Conservation (phyloP, 2,329 filamentous ascomycete species). For the Chaetomiaceae sp. region DNA sequence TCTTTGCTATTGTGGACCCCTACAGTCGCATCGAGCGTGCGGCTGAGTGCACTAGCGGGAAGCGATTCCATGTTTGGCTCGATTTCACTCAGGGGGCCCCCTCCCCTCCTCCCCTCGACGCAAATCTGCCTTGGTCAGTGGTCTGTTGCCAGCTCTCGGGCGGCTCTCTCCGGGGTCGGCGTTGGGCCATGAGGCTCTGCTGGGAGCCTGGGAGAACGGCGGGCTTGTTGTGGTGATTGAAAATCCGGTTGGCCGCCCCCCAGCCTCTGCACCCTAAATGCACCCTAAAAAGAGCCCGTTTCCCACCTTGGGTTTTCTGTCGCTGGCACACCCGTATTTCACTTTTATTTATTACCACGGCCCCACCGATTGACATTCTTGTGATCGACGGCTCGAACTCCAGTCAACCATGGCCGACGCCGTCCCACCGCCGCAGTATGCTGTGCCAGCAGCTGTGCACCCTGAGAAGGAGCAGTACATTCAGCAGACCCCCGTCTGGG, state of each 20-base stretch:
- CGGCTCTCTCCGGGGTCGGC: not conserved
- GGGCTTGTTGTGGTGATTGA: no score
- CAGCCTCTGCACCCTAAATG: no score
- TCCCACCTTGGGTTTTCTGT: no score
- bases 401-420: conserved; percentile 5
- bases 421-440: conserved; percentile 2
- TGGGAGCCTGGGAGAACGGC: no score
- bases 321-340: not conserved
- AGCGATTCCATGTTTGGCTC: not conserved
- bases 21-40: conserved; percentile 2
- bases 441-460: not conserved
- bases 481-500: conserved; percentile 27
- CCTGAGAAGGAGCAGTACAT: conserved; percentile 21
- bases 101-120: no score
- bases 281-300: no score
- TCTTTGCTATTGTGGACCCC: not conserved
- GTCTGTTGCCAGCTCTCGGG: no score
- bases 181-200: conserved; percentile 7
- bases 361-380: not conserved
- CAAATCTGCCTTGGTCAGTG: conserved; percentile 7
- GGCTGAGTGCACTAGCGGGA: conserved; percentile 9
- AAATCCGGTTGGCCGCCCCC: not conserved
- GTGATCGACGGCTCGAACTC: no score
- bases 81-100: not conserved
- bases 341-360: not conserved